Evolutionary conservation across 208 protist genomes (phyloP).

Genomic region (Leishmania tropica): DNA sequence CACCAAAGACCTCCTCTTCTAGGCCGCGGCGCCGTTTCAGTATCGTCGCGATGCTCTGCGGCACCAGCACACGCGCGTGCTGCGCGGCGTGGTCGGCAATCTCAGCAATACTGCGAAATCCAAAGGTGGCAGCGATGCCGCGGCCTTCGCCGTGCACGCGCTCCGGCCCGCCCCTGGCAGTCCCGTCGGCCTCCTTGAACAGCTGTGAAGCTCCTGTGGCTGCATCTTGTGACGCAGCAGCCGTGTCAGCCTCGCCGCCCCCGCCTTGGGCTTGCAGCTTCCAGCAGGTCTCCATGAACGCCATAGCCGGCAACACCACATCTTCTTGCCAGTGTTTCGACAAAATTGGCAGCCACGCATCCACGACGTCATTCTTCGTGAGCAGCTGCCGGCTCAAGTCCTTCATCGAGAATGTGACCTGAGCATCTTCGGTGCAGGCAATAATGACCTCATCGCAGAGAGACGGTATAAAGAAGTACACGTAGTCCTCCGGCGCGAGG

Average conservation of each 20-base stretch:
- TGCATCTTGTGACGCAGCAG: not conserved
- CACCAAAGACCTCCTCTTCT: conserved; percentile 26
- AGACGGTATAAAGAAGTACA: conserved; percentile 57
- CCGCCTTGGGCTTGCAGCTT: conserved; percentile 22
- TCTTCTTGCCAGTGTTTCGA: conserved; percentile 48
- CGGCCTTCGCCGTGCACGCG: conserved; percentile 25
- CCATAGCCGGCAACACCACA: conserved; percentile 46
- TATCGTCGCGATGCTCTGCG: conserved; percentile 59
- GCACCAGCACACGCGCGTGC: conserved; percentile 50
- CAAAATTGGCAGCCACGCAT: conserved; percentile 79
- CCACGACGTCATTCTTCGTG: conserved; percentile 69
- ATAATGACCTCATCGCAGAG: conserved; percentile 80
- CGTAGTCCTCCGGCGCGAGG: conserved; percentile 71
- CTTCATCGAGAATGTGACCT: conserved; percentile 58
- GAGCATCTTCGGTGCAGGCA: conserved; percentile 48
- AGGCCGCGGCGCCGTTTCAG: conserved; percentile 32
- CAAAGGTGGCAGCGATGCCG: conserved; percentile 60
- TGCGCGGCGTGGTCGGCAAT: conserved; percentile 43
- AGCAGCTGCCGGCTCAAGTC: conserved; percentile 58
- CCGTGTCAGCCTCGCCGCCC: not conserved
- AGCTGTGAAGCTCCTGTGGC: conserved; percentile 5
- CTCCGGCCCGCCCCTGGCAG: not conserved
- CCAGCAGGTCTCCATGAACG: conserved; percentile 51
- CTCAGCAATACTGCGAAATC: conserved; percentile 63
- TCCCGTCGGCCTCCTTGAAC: conserved; percentile 19